phyloP scores from a whole-genome alignment of 495 filamentous ascomycete genomes.

The Aspergillus avenaceus region DNA sequence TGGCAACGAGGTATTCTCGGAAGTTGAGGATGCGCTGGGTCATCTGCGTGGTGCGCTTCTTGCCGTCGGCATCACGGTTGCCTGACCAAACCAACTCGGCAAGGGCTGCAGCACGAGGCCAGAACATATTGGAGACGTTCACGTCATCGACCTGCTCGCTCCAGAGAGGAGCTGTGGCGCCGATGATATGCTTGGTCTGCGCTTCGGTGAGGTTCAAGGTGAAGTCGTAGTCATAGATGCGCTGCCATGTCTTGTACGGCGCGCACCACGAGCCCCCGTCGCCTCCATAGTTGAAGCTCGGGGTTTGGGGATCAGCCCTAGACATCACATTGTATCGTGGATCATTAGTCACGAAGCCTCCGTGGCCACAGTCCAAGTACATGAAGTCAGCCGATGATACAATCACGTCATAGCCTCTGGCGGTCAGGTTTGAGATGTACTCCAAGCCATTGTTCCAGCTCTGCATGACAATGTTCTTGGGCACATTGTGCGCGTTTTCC shows the following conservation, averaged over 20 bases:
- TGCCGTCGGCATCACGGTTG: constrained; percentile 42
- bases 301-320: constrained; percentile 38
- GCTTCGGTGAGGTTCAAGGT: constrained; percentile 41
- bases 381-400: constrained; percentile 52
- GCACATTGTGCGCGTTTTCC: constrained; percentile 40
- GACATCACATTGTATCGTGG: constrained; percentile 46
- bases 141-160: constrained; percentile 52
- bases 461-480: constrained; percentile 51
- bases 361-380: constrained; percentile 55
- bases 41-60: constrained; percentile 47
- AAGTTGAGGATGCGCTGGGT: constrained; percentile 56
- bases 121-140: constrained; percentile 44
- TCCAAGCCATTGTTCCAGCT: constrained; percentile 51
- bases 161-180: constrained; percentile 51
- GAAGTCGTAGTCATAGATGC: constrained; percentile 59
- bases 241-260: constrained; percentile 59
- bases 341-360: constrained; percentile 52
- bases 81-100: constrained; percentile 53
- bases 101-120: constrained; percentile 53
- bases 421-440: constrained; percentile 50
- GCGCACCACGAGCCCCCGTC: constrained; percentile 54
- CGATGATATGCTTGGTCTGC: constrained; percentile 44
- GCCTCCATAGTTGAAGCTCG: constrained; percentile 52
- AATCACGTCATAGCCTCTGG: constrained; percentile 49
- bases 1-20: constrained; percentile 53